phyloP scores from a whole-genome alignment of 2,329 filamentous ascomycete species.

The Penicillium sumatraense region DNA sequence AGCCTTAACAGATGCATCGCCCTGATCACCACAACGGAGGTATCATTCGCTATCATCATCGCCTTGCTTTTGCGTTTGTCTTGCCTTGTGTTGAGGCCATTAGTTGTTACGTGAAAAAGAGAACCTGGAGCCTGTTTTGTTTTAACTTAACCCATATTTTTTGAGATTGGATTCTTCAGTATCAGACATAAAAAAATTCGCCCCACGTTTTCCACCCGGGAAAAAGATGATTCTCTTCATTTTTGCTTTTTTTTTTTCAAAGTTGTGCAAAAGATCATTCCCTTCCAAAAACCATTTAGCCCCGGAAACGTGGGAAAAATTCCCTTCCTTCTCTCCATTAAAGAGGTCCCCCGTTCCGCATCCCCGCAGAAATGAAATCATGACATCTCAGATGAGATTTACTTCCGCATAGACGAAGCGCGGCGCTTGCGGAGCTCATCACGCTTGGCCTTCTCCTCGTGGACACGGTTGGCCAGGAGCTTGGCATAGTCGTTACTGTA shows the following conservation, averaged over 20 bases:
- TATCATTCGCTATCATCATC: too few relatives aligned
- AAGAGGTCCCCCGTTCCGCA: constrained; percentile 9
- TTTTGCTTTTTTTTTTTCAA: constrained; percentile 22
- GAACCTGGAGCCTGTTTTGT: constrained; percentile 6
- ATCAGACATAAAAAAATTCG: constrained; percentile 29
- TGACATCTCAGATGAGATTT: constrained; percentile 49
- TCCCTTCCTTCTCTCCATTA: constrained; percentile 36
- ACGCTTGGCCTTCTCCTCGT: constrained; percentile 93
- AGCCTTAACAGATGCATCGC: too few relatives aligned
- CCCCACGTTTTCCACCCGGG: constrained; percentile 19
- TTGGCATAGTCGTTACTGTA: constrained; percentile 92
- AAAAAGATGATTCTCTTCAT: constrained; percentile 23
- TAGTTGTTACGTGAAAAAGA: not conserved
- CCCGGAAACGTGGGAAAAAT: constrained; percentile 37
- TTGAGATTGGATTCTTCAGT: constrained; percentile 7
- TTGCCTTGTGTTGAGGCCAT: too few relatives aligned
- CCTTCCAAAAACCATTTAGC: constrained; percentile 29
- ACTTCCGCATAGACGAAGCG: constrained; percentile 92
- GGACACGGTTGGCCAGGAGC: constrained; percentile 94
- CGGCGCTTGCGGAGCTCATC: constrained; percentile 94
- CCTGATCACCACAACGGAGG: too few relatives aligned
- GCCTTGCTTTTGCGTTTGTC: too few relatives aligned
- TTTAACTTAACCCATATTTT: constrained; percentile 23
- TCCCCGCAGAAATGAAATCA: constrained; percentile 36
- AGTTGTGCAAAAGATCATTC: constrained; percentile 16